Base-by-base conservation (phyloP, 78 protist species). In the Emiliania huxleyi region DNA sequence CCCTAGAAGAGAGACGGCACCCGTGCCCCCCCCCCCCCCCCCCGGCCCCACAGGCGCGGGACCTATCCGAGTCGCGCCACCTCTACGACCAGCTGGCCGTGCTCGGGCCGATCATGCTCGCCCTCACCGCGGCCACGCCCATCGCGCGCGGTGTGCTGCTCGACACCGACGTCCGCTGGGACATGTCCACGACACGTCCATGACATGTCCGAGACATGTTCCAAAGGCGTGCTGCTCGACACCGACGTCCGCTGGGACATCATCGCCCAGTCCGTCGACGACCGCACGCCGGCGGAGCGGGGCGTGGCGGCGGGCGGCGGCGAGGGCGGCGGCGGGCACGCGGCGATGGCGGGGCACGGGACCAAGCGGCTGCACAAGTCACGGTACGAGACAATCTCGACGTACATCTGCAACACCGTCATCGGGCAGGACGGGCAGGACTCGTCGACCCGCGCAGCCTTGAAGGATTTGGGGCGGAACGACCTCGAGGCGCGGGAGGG, bases 131-230 rank as follows among this genome's bases (percentile, higher is more conserved):
- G 0, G 92, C 97, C 0, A 81, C 98, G 12, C 98, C 99, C 15
- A 93, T 97, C 25, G 94, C 95, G 45, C 95, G 97, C 33, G 99
- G 99, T 35, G 38, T 87, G 40, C 95, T 98, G 19, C 95, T 97
- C 0, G 99, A 98, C 87, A 96, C 94, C 26, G 99, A 98, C 55
- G 95, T 90, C 23, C 94, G 99, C 22, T 98, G 99, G 99, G 48
- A 94, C 33, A 83, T 95, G 35, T 97, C 98, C 77, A 40, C n/a
- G n/a, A n/a, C n/a, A n/a, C n/a, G n/a, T n/a, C n/a, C n/a, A n/a
- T n/a, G n/a, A n/a, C n/a, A n/a, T n/a, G n/a, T n/a, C n/a, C n/a
- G n/a, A n/a, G n/a, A n/a, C n/a, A n/a, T n/a, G n/a, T n/a, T n/a
- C n/a, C n/a, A n/a, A n/a, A n/a, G n/a, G n/a, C n/a, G n/a, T n/a